These are phyloP conservation scores for Volvox africanus DNA, from an alignment of 139 green algal species.

Conservation along the genomic window DNA sequence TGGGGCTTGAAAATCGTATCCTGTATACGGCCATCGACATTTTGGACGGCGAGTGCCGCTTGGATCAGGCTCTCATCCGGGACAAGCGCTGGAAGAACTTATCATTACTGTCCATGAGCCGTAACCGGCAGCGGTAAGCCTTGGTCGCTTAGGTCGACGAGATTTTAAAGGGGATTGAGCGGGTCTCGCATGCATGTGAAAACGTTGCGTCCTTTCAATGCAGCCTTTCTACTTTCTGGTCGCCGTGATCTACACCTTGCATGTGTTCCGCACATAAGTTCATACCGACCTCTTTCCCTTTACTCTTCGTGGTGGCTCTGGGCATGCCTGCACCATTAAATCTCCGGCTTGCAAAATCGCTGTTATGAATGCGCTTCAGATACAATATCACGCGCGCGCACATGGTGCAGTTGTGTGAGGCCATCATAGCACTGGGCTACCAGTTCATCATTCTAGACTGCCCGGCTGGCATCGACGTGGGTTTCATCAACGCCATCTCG, in stretches of 20 bases:
- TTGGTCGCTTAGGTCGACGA: no score
- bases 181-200: no score
- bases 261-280: no score
- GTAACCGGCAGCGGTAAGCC: slow-evolving; percentile 68
- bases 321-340: neutral
- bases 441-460: slow-evolving; percentile 91
- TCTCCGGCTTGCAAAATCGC: neutral
- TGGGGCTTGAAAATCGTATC: slow-evolving; percentile 92
- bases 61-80: slow-evolving; percentile 85
- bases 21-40: slow-evolving; percentile 94
- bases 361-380: slow-evolving; percentile 28
- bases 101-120: slow-evolving; percentile 82
- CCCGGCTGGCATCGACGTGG: slow-evolving; percentile 89
- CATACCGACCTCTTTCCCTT: no score
- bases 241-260: no score
- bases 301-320: no score
- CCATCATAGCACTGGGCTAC: slow-evolving; percentile 82
- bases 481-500: slow-evolving; percentile 93
- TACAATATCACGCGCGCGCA: slow-evolving; percentile 89
- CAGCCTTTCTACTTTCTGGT: no score
- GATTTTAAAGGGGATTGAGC: no score
- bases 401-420: slow-evolving; percentile 87
- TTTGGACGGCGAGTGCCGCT: slow-evolving; percentile 88
- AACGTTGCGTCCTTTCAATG: no score
- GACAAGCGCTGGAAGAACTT: slow-evolving; percentile 95